phyloP scores from a whole-genome alignment of 208 protist genomes.

The Borovskyia barvae region DNA sequence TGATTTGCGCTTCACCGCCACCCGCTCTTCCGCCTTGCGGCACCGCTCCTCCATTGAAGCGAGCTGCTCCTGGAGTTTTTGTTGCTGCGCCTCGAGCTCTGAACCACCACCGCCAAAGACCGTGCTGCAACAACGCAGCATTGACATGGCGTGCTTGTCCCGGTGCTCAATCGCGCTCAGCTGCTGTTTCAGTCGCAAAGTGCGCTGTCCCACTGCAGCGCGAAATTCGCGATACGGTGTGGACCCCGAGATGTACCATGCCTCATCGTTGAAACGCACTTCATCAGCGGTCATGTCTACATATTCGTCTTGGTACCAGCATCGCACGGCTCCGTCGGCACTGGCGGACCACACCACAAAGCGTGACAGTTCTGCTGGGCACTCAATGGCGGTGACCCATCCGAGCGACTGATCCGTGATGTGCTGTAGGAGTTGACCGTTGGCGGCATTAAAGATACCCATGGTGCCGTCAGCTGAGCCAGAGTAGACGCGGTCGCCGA shows the following conservation, averaged over 20 bases:
- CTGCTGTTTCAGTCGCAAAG: slow-evolving; percentile 45
- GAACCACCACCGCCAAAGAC: slow-evolving; percentile 32
- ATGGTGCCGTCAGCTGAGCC: slow-evolving; percentile 72
- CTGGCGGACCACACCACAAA: slow-evolving; percentile 85
- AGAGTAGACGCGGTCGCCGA: slow-evolving; percentile 72
- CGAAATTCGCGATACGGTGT: slow-evolving; percentile 83
- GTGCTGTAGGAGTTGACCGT: slow-evolving; percentile 48
- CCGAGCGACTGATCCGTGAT: slow-evolving; percentile 50
- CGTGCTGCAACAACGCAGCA: slow-evolving; percentile 45
- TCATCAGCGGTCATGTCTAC: slow-evolving; percentile 51
- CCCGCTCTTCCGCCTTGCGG: slow-evolving; percentile 25
- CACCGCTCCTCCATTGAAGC: slow-evolving; percentile 34
- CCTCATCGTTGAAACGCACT: slow-evolving; percentile 54
- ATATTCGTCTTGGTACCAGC: slow-evolving; percentile 90
- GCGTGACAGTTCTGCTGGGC: slow-evolving; percentile 57
- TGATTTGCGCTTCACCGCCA: slow-evolving; percentile 26
- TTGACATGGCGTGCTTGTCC: slow-evolving; percentile 34
- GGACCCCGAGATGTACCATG: slow-evolving; percentile 74
- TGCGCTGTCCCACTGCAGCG: slow-evolving; percentile 42
- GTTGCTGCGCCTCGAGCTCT: slow-evolving; percentile 36
- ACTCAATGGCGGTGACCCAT: slow-evolving; percentile 50
- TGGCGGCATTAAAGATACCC: slow-evolving; percentile 50
- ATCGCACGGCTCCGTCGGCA: slow-evolving; percentile 60
- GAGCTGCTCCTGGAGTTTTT: slow-evolving; percentile 42
- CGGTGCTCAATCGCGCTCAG: slow-evolving; percentile 27